Evolutionary conservation across 768 basidiomycete genomes (phyloP), one percentile per base, ranked within the genome.

Genomic region (Strobilomyces confusus): DNA sequence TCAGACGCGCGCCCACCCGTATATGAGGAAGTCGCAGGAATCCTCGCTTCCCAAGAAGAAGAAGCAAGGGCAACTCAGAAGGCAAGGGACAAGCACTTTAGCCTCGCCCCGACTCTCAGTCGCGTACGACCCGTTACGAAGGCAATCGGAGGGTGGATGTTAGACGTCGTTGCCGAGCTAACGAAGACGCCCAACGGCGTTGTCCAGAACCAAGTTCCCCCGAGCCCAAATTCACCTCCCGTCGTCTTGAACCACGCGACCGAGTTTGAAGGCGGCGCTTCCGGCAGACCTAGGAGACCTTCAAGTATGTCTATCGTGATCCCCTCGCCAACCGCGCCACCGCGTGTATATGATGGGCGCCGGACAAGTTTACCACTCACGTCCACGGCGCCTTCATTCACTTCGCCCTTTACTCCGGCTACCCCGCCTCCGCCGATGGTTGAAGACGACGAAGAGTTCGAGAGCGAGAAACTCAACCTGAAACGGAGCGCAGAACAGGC

Each of bases 61-160:
- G 73, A 75, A n/a, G 72, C 72, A 8, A 44, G 56, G 26, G 52
- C 63, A 40, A 37, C 54, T 53, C 51, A 67, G 58, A 45, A 51
- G 5, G 44, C 61, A 63, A 63, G 58, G 44, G 58, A 71, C 9
- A 70, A 73, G 51, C 80, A 76, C 40, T 73, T 77, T 51, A 80
- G 77, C 54, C 66, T 79, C 38, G 70, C 68, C 1, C 71, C 69
- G 0, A 67, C 67, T 5, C 45, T 68, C 33, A 57, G 48, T 20
- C 59, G 69, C 5, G 72, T 81, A 29, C 80, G 84, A 7, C 83
- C 82, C 1, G 63, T 83, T 40, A 82, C 86, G 0, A 63, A 42
- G 55, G 51, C 48, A 6, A 72, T 86, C 22, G 83, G 84, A n/a
- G 82, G 81, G 58, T 92, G 90, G 90, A 90, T 91, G 89, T 80